Evolutionary conservation across 2,329 filamentous ascomycete genomes (phyloP).

Genomic region (Teratosphaeria viscida): DNA sequence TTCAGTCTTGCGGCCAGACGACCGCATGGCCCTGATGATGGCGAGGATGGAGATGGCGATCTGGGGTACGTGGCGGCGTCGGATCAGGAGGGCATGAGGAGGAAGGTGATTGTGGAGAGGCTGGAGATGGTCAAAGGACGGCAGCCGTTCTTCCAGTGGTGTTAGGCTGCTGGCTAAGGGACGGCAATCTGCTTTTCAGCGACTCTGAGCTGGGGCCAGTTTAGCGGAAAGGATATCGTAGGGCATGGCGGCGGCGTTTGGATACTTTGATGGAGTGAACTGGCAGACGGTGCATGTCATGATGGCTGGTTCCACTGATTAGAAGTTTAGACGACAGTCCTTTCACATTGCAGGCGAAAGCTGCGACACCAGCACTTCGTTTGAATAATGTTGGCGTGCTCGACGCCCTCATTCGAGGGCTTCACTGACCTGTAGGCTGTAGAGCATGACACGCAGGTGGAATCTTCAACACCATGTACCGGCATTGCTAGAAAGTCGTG

Average conservation of each 20-base stretch:
- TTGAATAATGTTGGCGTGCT: too few relatives aligned
- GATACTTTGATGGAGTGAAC: background rate
- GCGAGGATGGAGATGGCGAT: constrained; percentile 53
- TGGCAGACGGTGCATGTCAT: background rate
- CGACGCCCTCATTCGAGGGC: too few relatives aligned
- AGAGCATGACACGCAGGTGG: too few relatives aligned
- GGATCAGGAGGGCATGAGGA: constrained; percentile 80
- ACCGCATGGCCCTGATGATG: constrained; percentile 11
- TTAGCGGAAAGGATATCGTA: background rate
- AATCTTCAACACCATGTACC: too few relatives aligned
- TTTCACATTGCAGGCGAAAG: too few relatives aligned
- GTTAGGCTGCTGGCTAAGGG: constrained; percentile 38
- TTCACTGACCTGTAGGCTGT: too few relatives aligned
- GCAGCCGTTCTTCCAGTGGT: constrained; percentile 97
- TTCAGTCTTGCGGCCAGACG: constrained; percentile 31
- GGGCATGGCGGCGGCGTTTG: background rate
- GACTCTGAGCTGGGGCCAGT: background rate
- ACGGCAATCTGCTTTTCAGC: too few relatives aligned
- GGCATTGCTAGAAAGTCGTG: too few relatives aligned
- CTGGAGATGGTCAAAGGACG: constrained; percentile 90
- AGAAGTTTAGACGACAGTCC: background rate
- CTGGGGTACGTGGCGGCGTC: constrained; percentile 88
- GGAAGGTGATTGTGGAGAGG: constrained; percentile 93
- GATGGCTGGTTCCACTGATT: background rate
- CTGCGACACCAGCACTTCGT: too few relatives aligned